Conservation (phyloP, 768 basidiomycete genomes). For the Gyrodon lividus region DNA sequence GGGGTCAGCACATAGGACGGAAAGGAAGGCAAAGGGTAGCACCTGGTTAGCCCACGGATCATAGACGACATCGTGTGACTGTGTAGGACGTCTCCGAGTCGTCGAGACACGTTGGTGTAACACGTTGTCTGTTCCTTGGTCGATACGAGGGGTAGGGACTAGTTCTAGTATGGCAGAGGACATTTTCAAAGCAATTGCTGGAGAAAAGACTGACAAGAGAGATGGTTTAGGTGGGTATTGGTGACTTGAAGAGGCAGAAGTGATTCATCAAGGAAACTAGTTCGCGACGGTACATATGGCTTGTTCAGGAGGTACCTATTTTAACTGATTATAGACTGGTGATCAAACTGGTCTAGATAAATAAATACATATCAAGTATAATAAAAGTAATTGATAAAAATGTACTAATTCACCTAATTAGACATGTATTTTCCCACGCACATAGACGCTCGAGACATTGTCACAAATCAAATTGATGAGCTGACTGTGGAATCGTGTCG, state of each 20-base stretch:
- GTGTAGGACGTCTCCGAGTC: neutral
- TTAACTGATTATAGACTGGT: neutral
- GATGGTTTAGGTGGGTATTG: neutral
- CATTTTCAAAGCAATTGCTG: neutral
- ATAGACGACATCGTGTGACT: slow-evolving; percentile 2
- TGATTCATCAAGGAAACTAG: slow-evolving; percentile 1
- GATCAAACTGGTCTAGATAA: neutral
- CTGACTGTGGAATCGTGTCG: no score
- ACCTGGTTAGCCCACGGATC: slow-evolving; percentile 27
- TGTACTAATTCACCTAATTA: neutral
- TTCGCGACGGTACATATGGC: no score
- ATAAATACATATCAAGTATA: neutral
- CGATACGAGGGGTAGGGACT: neutral
- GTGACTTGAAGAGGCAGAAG: neutral
- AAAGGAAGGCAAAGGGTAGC: neutral
- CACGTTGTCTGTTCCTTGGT: neutral
- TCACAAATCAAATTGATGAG: no score
- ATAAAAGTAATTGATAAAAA: neutral
- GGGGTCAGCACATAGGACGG: neutral
- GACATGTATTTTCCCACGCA: neutral
- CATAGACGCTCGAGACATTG: no score
- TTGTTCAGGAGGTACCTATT: no score
- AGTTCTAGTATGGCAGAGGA: slow-evolving; percentile 5
- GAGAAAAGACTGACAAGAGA: neutral
- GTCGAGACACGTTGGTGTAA: neutral